A percentile compares a stretch with the other conserved stretches of the same genome.
Evolutionary conservation across 2,329 filamentous ascomycete genomes (phyloP).

Genomic region (Alternaria viburni): DNA sequence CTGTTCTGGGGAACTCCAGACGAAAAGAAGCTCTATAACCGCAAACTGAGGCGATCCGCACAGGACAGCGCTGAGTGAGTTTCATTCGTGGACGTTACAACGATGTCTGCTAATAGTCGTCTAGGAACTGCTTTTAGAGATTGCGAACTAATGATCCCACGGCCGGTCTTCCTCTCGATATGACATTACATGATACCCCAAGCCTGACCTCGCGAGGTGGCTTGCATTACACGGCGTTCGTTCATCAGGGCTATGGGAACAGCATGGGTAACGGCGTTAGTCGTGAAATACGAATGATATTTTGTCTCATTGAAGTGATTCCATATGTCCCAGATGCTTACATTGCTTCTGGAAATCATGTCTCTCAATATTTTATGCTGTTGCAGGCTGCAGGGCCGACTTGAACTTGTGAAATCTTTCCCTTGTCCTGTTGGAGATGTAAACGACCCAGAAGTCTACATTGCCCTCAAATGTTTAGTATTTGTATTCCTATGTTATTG

Average conservation of each 20-base stretch:
- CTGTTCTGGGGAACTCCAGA: constrained; percentile 84
- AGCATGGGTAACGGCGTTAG: constrained; percentile 12
- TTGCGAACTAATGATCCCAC: constrained; percentile 17
- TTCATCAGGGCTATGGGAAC: constrained; percentile 16
- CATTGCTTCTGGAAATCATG: background rate
- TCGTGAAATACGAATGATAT: background rate
- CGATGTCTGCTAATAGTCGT: background rate
- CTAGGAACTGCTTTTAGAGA: constrained; percentile 32
- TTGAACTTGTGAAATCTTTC: background rate
- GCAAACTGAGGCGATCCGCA: constrained; percentile 78
- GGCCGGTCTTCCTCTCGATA: constrained; percentile 27
- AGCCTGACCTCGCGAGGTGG: constrained; percentile 18
- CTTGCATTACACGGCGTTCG: constrained; percentile 36
- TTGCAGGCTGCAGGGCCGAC: background rate
- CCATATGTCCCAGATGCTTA: background rate
- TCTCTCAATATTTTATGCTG: background rate
- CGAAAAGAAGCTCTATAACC: constrained; percentile 83
- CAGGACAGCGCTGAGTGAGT: constrained; percentile 59
- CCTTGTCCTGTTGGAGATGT: background rate
- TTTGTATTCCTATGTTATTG: background rate
- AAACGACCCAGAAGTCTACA: background rate
- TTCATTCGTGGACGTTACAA: background rate
- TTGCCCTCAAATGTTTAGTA: background rate
- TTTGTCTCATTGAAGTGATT: background rate
- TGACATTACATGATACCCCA: constrained; percentile 41